Evolutionary conservation across 202 grass and related monocot genomes (phyloP).

Genomic region (Hordeum pubiflorum): DNA sequence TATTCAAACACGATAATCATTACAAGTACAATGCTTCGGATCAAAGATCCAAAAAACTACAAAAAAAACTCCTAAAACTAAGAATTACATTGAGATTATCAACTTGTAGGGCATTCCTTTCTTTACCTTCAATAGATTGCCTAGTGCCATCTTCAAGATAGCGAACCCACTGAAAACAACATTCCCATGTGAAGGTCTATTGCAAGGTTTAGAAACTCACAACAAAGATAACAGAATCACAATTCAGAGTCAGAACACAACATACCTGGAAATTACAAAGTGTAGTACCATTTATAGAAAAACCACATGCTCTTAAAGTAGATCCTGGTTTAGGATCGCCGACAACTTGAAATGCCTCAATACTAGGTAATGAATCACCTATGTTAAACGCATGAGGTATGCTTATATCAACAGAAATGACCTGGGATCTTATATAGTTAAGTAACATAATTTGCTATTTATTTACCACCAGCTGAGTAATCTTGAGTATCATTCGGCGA

Average conservation of each 20-base stretch:
- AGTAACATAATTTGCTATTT: background rate
- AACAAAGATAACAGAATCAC: constrained; percentile 15
- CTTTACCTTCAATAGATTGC: constrained; percentile 74
- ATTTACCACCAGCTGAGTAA: constrained; percentile 52
- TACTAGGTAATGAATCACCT: constrained; percentile 59
- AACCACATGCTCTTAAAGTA: constrained; percentile 59
- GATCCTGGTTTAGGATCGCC: constrained; percentile 53
- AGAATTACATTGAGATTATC: background rate
- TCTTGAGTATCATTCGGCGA: constrained; percentile 31
- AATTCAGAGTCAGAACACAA: constrained; percentile 9
- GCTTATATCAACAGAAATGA: constrained; percentile 14
- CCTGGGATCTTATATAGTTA: constrained; percentile 6
- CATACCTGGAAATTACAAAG: constrained; percentile 77
- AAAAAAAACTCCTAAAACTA: no score
- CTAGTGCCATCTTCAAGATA: constrained; percentile 55
- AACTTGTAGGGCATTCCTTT: background rate
- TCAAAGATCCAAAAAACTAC: no score
- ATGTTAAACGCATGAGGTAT: background rate
- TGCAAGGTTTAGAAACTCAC: background rate
- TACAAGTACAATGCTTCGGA: no score
- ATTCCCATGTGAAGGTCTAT: constrained; percentile 11
- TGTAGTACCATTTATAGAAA: constrained; percentile 62
- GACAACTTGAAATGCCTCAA: constrained; percentile 73
- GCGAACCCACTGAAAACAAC: constrained; percentile 59
- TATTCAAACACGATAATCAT: no score